Base-by-base conservation (phyloP, 2,329 filamentous ascomycete species). In the Penicillium sp. region DNA sequence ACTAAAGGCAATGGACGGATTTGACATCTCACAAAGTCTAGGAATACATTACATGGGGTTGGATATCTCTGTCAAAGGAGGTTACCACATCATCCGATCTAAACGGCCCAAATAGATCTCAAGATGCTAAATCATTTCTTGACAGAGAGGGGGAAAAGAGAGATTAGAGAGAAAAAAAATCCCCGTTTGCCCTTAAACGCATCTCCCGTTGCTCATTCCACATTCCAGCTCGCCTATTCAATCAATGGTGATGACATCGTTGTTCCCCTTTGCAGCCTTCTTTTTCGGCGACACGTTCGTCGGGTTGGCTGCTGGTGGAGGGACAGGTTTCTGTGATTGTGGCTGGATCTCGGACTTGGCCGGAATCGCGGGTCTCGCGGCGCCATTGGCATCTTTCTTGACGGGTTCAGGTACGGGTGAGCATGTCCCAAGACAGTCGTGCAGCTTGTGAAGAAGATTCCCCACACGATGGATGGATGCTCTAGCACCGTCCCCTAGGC, bases 241-340 rank as follows among this genome's bases (percentile, higher is more conserved):
- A 48, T 69, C 67, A 53, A 69, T 69, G 52, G 63, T 69, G 41
- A 69, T 70, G 42, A 69, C 51, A 54, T 69, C 64, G 26, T 60
- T 44, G 26, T 57, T 58, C 11, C 53, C 48, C 8, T 24, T 13
- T 9, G 38, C 37, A 25, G 32, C 47, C 28, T 42, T 34, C 36
- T 52, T 50, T 39, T 45, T 50, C 29, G 45, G 45, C 29, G 46
- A 41, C 9, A 32, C 24, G 25, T 38, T 48, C 11, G 32, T 43
- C 8, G 25, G 24, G 24, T 46, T 50, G 5, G 26, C 40, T 37
- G 35, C 18, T 39, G 43, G 5, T 13, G 42, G 7, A n/a, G 27
- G 24, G 37, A 33, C 40, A 12, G 33, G 38, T 9, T 29, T 13
- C 25, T 40, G 34, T 47, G 42, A 24, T 26, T 36, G 5, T n/a